Evolutionary conservation across 306 rosid species (phyloP).

Genomic region (cucumber (Cucumis sativus)): Cucumber_9930_V3 NC_026660.2:18090501-18091000

Average conservation of each 20-base stretch:
- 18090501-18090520: not conserved
- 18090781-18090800: not conserved
- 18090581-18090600: not conserved
- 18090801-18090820: not conserved
- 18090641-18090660: no score
- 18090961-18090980: no score
- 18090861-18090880: no score
- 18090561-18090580: not conserved
- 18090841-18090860: no score
- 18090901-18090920: no score
- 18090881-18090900: no score
- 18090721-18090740: conserved; percentile 7
- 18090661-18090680: not conserved
- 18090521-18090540: not conserved
- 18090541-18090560: not conserved
- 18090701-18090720: not conserved
- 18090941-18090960: no score
- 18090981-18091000: no score
- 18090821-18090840: not conserved
- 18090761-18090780: not conserved
- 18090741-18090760: not conserved
- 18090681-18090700: conserved; percentile 9
- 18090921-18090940: no score
- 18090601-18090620: not conserved
- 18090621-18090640: not conserved